These are phyloP conservation scores for Fusarium begoniae DNA, from an alignment of 2,329 filamentous ascomycete genomes.

Conservation along the genomic window DNA sequence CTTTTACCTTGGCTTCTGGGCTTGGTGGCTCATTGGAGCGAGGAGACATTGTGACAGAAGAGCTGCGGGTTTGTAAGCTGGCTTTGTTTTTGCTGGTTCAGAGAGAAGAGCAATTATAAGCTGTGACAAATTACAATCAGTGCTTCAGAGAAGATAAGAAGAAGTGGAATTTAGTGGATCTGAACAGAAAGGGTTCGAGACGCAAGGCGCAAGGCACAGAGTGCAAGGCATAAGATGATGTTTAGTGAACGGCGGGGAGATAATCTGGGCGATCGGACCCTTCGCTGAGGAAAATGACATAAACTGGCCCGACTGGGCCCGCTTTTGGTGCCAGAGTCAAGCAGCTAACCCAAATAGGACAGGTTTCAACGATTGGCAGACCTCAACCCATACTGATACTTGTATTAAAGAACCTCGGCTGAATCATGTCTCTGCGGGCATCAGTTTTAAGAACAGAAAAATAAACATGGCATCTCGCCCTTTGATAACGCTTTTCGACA, in stretches of 20 bases:
- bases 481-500: neutral
- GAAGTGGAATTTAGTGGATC: accelerated
- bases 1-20: neutral
- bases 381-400: neutral
- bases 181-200: neutral
- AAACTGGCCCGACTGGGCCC: neutral
- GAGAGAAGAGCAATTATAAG: neutral
- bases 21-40: neutral
- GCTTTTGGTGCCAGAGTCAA: neutral
- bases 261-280: neutral
- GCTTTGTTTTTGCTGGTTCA: too few relatives aligned
- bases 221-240: neutral
- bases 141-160: too few relatives aligned
- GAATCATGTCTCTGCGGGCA: neutral
- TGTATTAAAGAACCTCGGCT: neutral
- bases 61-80: neutral
- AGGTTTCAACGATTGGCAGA: neutral
- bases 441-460: neutral
- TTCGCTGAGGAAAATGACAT: neutral
- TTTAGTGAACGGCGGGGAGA: neutral
- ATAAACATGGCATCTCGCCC: neutral
- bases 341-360: neutral
- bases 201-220: neutral
- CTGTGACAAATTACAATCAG: too few relatives aligned
- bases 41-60: neutral